phyloP scores from a whole-genome alignment of 495 filamentous ascomycete genomes.

The Recurvomyces mirabilis region DNA sequence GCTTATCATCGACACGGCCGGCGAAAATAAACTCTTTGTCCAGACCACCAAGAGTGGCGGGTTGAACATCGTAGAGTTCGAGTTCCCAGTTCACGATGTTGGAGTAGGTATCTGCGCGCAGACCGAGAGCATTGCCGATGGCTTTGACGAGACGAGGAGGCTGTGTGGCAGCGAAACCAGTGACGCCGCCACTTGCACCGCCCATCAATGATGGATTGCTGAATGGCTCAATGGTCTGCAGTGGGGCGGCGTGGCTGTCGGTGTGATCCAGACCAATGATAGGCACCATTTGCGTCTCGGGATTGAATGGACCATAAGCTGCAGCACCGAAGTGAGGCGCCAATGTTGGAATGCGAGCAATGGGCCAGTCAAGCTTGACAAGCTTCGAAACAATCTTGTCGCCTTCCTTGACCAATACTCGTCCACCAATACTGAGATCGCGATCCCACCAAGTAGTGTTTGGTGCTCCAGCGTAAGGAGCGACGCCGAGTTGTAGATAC shows the following conservation, averaged over 20 bases:
- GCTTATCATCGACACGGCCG: slow-evolving; percentile 86
- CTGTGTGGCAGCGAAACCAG: slow-evolving; percentile 60
- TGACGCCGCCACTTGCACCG: slow-evolving; percentile 29
- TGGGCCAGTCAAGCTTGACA: slow-evolving; percentile 85
- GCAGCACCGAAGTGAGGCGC: slow-evolving; percentile 86
- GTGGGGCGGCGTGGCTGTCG: slow-evolving; percentile 30
- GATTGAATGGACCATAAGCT: slow-evolving; percentile 67
- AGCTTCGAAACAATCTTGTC: slow-evolving; percentile 75
- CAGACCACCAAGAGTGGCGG: slow-evolving; percentile 70
- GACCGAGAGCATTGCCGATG: slow-evolving; percentile 61
- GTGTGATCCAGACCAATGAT: slow-evolving; percentile 82
- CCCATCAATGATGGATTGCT: slow-evolving; percentile 26
- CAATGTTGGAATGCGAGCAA: slow-evolving; percentile 84
- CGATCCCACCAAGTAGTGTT: slow-evolving; percentile 91
- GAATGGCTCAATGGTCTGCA: slow-evolving; percentile 17
- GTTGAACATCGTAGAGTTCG: slow-evolving; percentile 89
- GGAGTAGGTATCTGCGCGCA: slow-evolving; percentile 49
- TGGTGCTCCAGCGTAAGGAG: slow-evolving; percentile 79
- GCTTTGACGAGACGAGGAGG: slow-evolving; percentile 73
- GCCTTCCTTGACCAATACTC: slow-evolving; percentile 68
- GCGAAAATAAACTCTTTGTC: slow-evolving; percentile 93
- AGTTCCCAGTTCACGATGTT: slow-evolving; percentile 91
- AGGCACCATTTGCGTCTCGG: slow-evolving; percentile 87
- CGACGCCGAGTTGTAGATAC: slow-evolving; percentile 81
- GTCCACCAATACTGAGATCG: slow-evolving; percentile 79